These are phyloP conservation scores for Cyberlindnera suaveolens DNA, from an alignment of 805 yeast genomes.

Conservation along the genomic window DNA sequence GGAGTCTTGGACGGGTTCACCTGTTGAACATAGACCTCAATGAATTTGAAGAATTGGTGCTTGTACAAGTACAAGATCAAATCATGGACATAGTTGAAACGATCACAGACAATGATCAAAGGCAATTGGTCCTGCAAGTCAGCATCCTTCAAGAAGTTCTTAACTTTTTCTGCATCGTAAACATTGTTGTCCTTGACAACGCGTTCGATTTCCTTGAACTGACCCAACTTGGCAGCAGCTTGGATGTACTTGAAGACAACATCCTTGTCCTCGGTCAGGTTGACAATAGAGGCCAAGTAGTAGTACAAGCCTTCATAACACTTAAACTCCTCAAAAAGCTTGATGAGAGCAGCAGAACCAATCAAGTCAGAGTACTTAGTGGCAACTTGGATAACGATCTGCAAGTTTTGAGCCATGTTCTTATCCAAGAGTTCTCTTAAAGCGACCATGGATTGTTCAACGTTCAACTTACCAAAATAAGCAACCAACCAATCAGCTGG, in stretches of 20 bases:
- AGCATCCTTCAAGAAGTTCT: slow-evolving; percentile 93
- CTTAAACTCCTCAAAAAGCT: slow-evolving; percentile 88
- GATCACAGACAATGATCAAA: slow-evolving; percentile 91
- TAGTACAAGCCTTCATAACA: slow-evolving; percentile 92
- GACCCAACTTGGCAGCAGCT: slow-evolving; percentile 86
- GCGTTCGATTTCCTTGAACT: slow-evolving; percentile 91
- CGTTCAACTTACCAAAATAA: slow-evolving; percentile 89
- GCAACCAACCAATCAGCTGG: slow-evolving; percentile 92
- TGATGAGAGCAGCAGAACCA: slow-evolving; percentile 79
- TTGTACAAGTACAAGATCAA: slow-evolving; percentile 89
- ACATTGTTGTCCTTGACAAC: slow-evolving; percentile 90
- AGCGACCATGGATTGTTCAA: slow-evolving; percentile 86
- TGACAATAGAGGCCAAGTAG: slow-evolving; percentile 88
- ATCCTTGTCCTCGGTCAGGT: slow-evolving; percentile 87
- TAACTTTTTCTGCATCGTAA: slow-evolving; percentile 95
- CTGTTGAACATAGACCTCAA: slow-evolving; percentile 96
- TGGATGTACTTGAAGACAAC: slow-evolving; percentile 95
- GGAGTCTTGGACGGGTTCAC: slow-evolving; percentile 96
- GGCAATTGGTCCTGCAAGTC: slow-evolving; percentile 93
- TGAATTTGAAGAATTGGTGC: slow-evolving; percentile 91
- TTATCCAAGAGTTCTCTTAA: slow-evolving; percentile 77
- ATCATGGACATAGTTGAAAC: slow-evolving; percentile 87
- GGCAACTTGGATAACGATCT: slow-evolving; percentile 92
- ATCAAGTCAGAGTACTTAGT: slow-evolving; percentile 92
- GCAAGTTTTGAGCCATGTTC: slow-evolving; percentile 81